A percentile compares a stretch with the other conserved stretches of the same genome.
Conservation (phyloP, 2,329 filamentous ascomycete genomes). For the Pestalotiopsis sp. region DNA sequence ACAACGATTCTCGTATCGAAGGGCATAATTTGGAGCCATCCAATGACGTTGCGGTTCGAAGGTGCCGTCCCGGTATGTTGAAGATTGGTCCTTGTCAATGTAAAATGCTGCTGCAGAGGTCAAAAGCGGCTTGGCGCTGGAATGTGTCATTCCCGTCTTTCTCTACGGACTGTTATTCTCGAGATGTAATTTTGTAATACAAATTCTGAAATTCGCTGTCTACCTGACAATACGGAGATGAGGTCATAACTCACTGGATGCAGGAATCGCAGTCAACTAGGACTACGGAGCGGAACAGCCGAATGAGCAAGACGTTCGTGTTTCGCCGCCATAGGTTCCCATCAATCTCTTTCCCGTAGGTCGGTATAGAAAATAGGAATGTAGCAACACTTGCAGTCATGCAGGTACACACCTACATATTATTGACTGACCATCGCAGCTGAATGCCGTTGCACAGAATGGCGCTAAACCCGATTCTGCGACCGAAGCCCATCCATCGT, state of each 20-base stretch:
- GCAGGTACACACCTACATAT: not conserved
- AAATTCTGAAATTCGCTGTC: too few species aligned
- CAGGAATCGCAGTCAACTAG: not conserved
- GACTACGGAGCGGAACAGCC: not conserved
- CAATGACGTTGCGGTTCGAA: too few species aligned
- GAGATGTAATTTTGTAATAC: too few species aligned
- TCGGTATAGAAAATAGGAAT: not conserved
- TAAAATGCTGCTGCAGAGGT: too few species aligned
- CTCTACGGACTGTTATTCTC: too few species aligned
- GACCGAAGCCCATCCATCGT: constrained; percentile 12
- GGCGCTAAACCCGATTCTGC: constrained; percentile 20
- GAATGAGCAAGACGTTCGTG: not conserved
- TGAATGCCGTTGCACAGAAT: not conserved
- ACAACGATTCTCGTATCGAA: too few species aligned
- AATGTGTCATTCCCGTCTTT: too few species aligned
- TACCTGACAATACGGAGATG: too few species aligned
- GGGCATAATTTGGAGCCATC: too few species aligned
- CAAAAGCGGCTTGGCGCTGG: too few species aligned
- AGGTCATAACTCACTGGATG: not conserved
- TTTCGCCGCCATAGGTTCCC: not conserved
- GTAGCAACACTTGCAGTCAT: not conserved
- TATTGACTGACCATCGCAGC: not conserved
- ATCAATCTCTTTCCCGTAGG: not conserved
- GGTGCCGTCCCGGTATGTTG: too few species aligned
- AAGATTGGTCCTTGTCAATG: too few species aligned